Percentiles rank a stretch among this genome's conserved stretches.
Evolutionary conservation across 192 early-diverging fungal genomes (phyloP).

Genomic region (Coemansia furcata): DNA sequence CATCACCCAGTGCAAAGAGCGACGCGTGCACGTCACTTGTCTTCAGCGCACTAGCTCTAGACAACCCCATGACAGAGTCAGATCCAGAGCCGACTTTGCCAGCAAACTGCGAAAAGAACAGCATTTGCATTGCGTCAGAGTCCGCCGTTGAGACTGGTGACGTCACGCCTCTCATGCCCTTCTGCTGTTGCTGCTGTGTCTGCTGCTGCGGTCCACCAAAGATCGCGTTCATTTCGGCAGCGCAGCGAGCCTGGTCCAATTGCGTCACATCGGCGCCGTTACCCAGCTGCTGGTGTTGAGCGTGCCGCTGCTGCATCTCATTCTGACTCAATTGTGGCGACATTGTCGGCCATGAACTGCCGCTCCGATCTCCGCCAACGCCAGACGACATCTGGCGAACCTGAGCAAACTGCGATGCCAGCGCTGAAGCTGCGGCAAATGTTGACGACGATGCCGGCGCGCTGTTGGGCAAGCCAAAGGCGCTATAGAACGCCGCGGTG

Average conservation of each 20-base stretch:
- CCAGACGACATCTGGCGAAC: slow-evolving; percentile 31
- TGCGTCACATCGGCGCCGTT: not conserved
- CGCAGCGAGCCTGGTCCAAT: not conserved
- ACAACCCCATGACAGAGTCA: slow-evolving; percentile 14
- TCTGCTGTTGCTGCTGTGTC: slow-evolving; percentile 4
- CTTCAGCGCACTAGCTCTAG: slow-evolving; percentile 12
- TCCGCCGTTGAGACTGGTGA: not conserved
- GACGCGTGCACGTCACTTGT: not conserved
- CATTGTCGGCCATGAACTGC: too few relatives aligned
- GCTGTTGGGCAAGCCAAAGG: slow-evolving; percentile 32
- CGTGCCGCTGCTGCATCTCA: not conserved
- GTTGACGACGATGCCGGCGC: slow-evolving; percentile 8
- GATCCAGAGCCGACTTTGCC: slow-evolving; percentile 26
- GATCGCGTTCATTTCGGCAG: not conserved
- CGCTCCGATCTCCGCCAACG: too few relatives aligned
- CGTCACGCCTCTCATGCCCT: not conserved
- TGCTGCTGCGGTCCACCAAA: slow-evolving; percentile 5
- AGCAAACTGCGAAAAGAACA: slow-evolving; percentile 48
- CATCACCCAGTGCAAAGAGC: slow-evolving; percentile 16
- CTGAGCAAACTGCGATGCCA: slow-evolving; percentile 31
- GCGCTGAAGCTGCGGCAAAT: slow-evolving; percentile 5
- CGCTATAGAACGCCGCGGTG: slow-evolving; percentile 48
- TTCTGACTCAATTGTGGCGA: not conserved
- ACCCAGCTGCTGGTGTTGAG: slow-evolving; percentile 4
- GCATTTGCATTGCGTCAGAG: slow-evolving; percentile 48